These are phyloP conservation scores for Stemphylium beticola DNA, from an alignment of 2,329 filamentous ascomycete genomes.

Conservation along the genomic window DNA sequence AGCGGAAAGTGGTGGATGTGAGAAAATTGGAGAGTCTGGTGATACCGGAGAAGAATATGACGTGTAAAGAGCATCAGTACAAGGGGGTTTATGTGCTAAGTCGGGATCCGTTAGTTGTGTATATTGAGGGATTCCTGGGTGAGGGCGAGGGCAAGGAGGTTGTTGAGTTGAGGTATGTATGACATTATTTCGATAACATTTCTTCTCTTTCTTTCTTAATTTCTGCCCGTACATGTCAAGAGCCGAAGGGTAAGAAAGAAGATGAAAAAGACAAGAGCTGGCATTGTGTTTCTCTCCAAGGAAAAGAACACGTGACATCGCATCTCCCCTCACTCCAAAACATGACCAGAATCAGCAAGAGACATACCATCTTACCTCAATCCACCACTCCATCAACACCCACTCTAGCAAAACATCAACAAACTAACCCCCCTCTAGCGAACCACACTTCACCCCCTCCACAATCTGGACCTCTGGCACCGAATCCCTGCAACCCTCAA, in stretches of 20 bases:
- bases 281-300: too few relatives aligned
- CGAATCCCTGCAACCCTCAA: slow-evolving; percentile 55
- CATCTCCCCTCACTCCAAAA: too few relatives aligned
- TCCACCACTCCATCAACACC: background rate
- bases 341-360: too few relatives aligned
- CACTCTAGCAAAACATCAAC: background rate
- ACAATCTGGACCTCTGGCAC: slow-evolving; percentile 60
- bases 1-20: slow-evolving; percentile 11
- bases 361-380: background rate
- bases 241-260: background rate
- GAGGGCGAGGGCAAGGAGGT: slow-evolving; percentile 58
- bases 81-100: slow-evolving; percentile 57
- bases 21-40: slow-evolving; percentile 49
- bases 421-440: slow-evolving; percentile 32
- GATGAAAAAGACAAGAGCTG: too few relatives aligned
- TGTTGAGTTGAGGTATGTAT: slow-evolving; percentile 58
- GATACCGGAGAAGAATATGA: slow-evolving; percentile 48
- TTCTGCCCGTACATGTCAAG: background rate
- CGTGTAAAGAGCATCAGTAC: slow-evolving; percentile 49
- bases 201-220: background rate
- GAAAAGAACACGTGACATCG: too few relatives aligned
- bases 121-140: slow-evolving; percentile 63
- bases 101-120: slow-evolving; percentile 62
- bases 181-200: background rate
- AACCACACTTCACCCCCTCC: slow-evolving; percentile 59